Evolutionary conservation across 2,329 filamentous ascomycete genomes (phyloP), one percentile per base, ranked within the genome.

Genomic region (Trichothecium sympodiale): DNA sequence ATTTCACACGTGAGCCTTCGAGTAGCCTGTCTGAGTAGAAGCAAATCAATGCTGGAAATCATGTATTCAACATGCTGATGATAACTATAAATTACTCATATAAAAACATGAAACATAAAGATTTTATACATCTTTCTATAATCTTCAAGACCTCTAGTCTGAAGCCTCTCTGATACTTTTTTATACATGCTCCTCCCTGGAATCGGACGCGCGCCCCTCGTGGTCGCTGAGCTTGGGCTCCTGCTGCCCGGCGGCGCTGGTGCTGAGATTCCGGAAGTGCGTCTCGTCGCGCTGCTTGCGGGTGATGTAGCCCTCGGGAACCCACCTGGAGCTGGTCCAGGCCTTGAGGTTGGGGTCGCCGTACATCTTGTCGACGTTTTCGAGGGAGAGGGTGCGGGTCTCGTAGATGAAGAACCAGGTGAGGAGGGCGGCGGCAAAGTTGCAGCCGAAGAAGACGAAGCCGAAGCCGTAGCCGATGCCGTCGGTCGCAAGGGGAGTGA

Each of bases 331-430:
- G 46, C 71, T 77, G 51, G 66, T 69, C 69, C 74, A 77, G 3
- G 78, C 68, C 53, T 70, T 72, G n/a, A 81, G 64, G 29, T 62
- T 43, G 3, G 45, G 56, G 15, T 76, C 58, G 33, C 77, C 67
- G 52, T 84, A 84, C 75, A 81, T 80, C 35, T 72, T 69, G 53
- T 84, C 79, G 38, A 84, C 74, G 45, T 82, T 75, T 57, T 84
- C 80, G n/a, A 84, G 65, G 10, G 73, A 75, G 8, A 80, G 67
- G 29, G 67, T 71, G 41, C 73, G 69, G 13, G 69, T 75, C 51
- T 84, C 79, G 53, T 73, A 77, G 37, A 83, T 66, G 55, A 80
- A 81, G 61, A 83, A 79, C 62, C 74, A 83, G 17, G 82, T 73
- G 15, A 80, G 53, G 0, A 71, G 46, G 2, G 73, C 67, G 2